Base-by-base conservation (phyloP, 2,329 filamentous ascomycete genomes). In the Colletotrichum horii region DNA sequence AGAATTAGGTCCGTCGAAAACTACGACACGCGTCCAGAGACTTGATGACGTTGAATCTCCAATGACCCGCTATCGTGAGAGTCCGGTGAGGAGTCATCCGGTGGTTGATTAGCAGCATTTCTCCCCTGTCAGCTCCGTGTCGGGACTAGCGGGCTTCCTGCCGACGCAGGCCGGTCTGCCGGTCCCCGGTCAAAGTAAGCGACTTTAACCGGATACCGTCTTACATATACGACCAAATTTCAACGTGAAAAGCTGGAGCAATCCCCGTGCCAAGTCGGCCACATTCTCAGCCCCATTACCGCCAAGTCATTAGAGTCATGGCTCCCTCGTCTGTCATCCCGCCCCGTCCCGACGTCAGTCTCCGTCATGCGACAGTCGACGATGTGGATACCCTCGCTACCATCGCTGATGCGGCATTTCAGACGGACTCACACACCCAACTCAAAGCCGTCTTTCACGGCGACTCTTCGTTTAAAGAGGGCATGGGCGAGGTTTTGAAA, bases 371-470 rank as follows among this genome's bases (percentile, higher is more conserved):
- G 6, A 68, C 38, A 6, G 8, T 12, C 4, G 67, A 77, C 7
- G 84, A 87, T 76, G 76, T 83, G 38, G 77, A 81, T 7, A 72
- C 71, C n/a, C 80, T 87, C 74, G 70, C 82, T 36, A 70, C 77
- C 14, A 79, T 84, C 76, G 77, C 80, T 67, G 78, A 80, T 66
- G 79, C 80, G 30, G 81, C 83, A 60, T 87, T 86, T 64, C 75
- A 77, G 60, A 76, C 69, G 71, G 80, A 79, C 65, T 71, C 76
- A 22, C 82, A 85, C 58, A 84, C 83, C 3, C 78, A 83, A 78
- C 79, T 86, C 76, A 84, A 83, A 71, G 68, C 78, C n/a, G 78
- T 78, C 70, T 80, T 81, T 79, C 80, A 82, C 70, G 79, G 79
- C 11, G 74, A 80, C 4, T 80, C 80, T 62, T 77, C 79, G 14